Base-by-base conservation (phyloP, 208 protist genomes). In the Tritrichomonas musculus region DNA sequence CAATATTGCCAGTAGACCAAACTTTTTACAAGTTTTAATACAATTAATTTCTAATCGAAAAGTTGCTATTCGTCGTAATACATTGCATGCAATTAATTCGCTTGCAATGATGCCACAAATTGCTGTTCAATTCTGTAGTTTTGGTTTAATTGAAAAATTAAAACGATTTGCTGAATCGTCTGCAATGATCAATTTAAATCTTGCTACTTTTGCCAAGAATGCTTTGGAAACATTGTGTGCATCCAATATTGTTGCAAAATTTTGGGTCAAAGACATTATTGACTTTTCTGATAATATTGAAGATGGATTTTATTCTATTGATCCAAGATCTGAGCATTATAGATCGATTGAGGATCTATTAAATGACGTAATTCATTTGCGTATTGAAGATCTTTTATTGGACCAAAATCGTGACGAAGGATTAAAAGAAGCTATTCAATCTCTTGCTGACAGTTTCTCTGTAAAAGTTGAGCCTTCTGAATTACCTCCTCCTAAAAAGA, bases 281-380 rank as follows among this genome's bases (percentile, higher is more conserved):
- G 77, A 88, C 57, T 88, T 88, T 33, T 20, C 14, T 2, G 77
- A 88, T 50, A 53, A 39, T 8, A 88, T 88, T 27, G 30, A 57
- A 53, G 77, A 88, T 57, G 77, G 77, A 8, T 88, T 88, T 50
- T 88, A 88, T 57, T 88, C 77, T 20, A 53, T 88, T 47, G 77
- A 88, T 88, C 77, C 77, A 88, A 4, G 77, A 39, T 88, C 47
- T 33, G 77, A 88, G 17, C 53, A 25, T 47, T 88, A 88, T 39
- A 13, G 44, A 39, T 88, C 77, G 11, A 25, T 88, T 30, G 77
- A 88, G 3, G 44, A 49, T 14, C 30, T 88, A 49, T 17, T 88
- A 0, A 88, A 88, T 60, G 77, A 88, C 36, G 77, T 88, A 20
- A 88, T 88, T 33, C 77, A 88, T 57, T 30, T 88, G 9, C 33